phyloP scores from a whole-genome alignment of 768 basidiomycete species.

The Xanthoconium stramineum region DNA sequence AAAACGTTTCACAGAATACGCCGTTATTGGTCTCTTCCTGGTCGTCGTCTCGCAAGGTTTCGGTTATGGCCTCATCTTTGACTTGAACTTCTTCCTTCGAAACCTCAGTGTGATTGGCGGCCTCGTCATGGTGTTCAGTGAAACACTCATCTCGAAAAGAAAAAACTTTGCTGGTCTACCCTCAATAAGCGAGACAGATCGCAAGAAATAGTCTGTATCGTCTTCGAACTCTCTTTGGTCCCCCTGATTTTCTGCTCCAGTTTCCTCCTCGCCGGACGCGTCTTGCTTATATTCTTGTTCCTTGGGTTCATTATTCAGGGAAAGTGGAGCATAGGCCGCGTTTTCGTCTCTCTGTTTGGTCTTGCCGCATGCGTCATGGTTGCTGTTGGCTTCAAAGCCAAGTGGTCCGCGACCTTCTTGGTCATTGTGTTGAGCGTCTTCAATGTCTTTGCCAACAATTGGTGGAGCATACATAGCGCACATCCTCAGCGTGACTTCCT shows the following conservation, averaged over 20 bases:
- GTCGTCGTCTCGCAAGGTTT: conserved; percentile 96
- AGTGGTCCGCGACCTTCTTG: conserved; percentile 96
- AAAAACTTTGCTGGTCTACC: conserved; percentile 90
- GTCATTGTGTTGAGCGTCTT: conserved; percentile 88
- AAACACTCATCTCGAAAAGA: conserved; percentile 86
- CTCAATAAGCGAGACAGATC: conserved; percentile 86
- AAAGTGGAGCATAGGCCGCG: conserved; percentile 80
- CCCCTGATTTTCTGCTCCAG: conserved; percentile 38
- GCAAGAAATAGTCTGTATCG: conserved; percentile 89
- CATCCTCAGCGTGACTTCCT: conserved; percentile 98
- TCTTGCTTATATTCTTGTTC: conserved; percentile 98
- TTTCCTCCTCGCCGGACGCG: conserved; percentile 95
- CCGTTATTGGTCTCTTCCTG: conserved; percentile 82
- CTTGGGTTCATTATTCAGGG: conserved; percentile 96
- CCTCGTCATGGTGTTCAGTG: conserved; percentile 98
- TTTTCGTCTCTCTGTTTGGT: conserved; percentile 86
- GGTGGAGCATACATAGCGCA: conserved; percentile 89
- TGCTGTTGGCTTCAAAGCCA: conserved; percentile 98
- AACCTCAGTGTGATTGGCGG: conserved; percentile 98
- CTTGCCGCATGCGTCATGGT: conserved; percentile 94
- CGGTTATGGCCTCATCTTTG: conserved; percentile 98
- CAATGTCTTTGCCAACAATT: conserved; percentile 99
- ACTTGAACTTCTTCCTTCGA: conserved; percentile 99
- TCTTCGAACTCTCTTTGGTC: background rate
- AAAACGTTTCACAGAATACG: conserved; percentile 84